Evolutionary conservation across 352 stramenopile genomes (phyloP), one percentile per base, ranked within the genome.

Genomic region (Phytopythium oedochilum): DNA sequence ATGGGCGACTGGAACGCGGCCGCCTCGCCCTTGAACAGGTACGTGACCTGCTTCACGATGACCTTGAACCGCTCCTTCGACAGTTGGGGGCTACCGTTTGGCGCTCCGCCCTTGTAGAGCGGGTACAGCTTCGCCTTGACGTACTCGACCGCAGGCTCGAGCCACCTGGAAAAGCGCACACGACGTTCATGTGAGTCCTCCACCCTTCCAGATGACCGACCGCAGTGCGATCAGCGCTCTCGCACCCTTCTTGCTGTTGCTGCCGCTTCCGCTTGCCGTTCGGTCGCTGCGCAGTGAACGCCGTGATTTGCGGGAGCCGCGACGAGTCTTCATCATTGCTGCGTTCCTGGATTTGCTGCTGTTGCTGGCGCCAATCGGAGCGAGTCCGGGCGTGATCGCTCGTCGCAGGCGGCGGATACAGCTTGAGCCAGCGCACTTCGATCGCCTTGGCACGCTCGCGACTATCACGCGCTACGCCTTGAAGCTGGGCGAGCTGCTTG

Each of bases 121-220:
- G 84, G 84, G 53, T 94, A 92, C 22, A 94, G 46, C 57, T 92
- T 92, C 1, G 59, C 63, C 40, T 92, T 94, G 12, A 92, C 79
- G 32, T 92, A 90, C 44, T 83, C 74, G n/a, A 92, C 74, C 10
- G 79, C 79, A 11, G 67, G 58, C 23, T 72, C 55, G 0, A 63
- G 68, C 77, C 75, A 89, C 15, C 72, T 86, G 35, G 26, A 60
- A 32, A 52, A 25, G 10, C 18, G 64, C 47, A 57, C n/a, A 47
- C 20, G 1, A 35, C 51, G 1, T 28, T 38, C 20, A 38, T 35
- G 2, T 32, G 5, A 60, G 20, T 43, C 29, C 5, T 10, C 22
- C 2, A 14, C 22, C 17, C 8, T 26, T 34, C 11, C 26, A 20
- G 29, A 18, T 17, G 28, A 52, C 32, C 17, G 22, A 29, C n/a